Percentiles rank a stretch among this genome's conserved stretches.
phyloP scores from a whole-genome alignment of 2,329 filamentous ascomycete genomes.

The Rutstroemia sp. region DNA sequence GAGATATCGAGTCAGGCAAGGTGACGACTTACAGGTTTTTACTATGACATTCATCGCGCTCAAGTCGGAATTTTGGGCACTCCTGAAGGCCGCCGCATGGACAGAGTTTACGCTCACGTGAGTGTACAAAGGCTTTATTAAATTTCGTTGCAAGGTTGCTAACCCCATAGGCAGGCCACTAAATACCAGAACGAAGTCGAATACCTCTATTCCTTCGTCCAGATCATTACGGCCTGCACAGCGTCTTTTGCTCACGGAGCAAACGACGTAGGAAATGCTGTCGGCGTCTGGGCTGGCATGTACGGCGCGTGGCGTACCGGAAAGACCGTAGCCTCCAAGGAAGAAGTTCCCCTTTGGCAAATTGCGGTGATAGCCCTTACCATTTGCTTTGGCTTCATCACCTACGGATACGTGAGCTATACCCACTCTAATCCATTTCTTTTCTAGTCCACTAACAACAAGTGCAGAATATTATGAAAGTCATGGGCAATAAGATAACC shows the following conservation, averaged over 20 bases:
- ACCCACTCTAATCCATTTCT: not conserved
- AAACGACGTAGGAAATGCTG: constrained; percentile 69
- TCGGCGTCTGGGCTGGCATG: constrained; percentile 63
- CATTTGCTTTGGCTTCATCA: not conserved
- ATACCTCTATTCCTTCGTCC: constrained; percentile 48
- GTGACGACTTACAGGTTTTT: constrained; percentile 29
- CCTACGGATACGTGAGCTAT: not conserved
- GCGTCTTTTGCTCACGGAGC: constrained; percentile 57
- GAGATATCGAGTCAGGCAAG: too few species aligned
- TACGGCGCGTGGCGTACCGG: constrained; percentile 57
- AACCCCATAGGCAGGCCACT: constrained; percentile 33
- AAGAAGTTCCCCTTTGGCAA: not conserved
- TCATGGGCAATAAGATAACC: constrained; percentile 77
- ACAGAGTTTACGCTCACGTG: constrained; percentile 51
- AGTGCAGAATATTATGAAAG: constrained; percentile 29
- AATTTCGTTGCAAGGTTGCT: too few species aligned
- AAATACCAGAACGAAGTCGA: constrained; percentile 67
- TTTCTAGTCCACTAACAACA: not conserved
- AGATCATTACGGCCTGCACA: constrained; percentile 44
- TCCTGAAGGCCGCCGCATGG: constrained; percentile 66
- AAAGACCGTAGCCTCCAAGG: not conserved
- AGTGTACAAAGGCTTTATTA: too few species aligned
- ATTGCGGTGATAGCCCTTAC: not conserved
- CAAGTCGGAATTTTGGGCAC: constrained; percentile 62
- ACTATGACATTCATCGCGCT: constrained; percentile 77